Base-by-base conservation (phyloP, 768 basidiomycete species). In the Cytidiella melzeri region DNA sequence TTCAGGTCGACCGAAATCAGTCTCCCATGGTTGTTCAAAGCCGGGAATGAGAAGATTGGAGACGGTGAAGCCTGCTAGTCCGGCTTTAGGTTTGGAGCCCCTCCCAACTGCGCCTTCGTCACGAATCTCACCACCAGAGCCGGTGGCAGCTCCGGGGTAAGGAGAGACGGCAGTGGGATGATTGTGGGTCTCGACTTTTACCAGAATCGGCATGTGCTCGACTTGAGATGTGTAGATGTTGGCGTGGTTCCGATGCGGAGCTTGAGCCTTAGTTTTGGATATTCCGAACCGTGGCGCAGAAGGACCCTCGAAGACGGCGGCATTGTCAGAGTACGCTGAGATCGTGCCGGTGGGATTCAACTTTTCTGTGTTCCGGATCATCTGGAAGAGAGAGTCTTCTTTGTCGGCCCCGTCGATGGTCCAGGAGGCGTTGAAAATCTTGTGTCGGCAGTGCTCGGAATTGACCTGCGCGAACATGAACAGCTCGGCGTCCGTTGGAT, bases 401-500 rank as follows among this genome's bases (percentile, higher is more conserved):
- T 81, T 73, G 10, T 73, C 59, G 36, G 73, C 59, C 2, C 76
- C 85, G 59, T 97, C 87, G 56, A 99, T 80, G 10, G 82, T 89
- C 96, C 96, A 99, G 13, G 87, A 77, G 0, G 96, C 94, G 63
- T 99, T 99, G 75, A 98, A 99, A 57, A 97, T 98, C 70, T 99
- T 99, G 76, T 99, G 96, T 27, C 96, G 79, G 66, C 96, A 99
- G 63, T 98, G 96, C 66, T 99, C 96, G n/a, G 94, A 97, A 70
- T 99, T 99, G 65, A 99, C 95, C 63, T 99, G 96, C 3, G 96
- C 95, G 67, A 98, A 99, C 96, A 98, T 99, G 79, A 99, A 99
- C 6, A 99, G 75, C 64, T 99, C 96, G 3, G 95, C 94, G 63
- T 98, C 96, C 34, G 90, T 96, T 6, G 95, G 96, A 62, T 92